Percentiles rank a stretch among this genome's conserved stretches.
Evolutionary conservation across 164 flowering plant genomes (phyloP).

Genomic region (Euptelea pleiosperma): DNA sequence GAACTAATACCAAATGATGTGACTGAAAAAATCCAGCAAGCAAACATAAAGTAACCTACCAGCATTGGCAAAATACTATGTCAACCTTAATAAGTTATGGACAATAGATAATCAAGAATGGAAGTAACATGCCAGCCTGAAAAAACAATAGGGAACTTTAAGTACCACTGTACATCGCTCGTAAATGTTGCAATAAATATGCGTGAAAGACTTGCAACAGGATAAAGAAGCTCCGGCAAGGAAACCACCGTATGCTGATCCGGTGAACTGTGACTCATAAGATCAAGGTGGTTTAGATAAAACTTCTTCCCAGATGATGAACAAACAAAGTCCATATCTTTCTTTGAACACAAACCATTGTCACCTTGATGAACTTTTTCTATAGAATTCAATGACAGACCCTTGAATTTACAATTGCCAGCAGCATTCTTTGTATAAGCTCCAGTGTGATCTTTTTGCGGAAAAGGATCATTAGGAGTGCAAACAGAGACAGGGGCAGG

Average conservation of each 20-base stretch:
- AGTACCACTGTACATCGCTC: conserved; percentile 68
- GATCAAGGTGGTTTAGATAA: conserved; percentile 59
- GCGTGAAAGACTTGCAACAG: conserved; percentile 54
- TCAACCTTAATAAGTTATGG: not conserved
- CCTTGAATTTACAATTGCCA: conserved; percentile 9
- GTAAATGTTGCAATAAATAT: conserved; percentile 88
- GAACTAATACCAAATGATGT: too few species aligned
- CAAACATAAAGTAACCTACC: not conserved
- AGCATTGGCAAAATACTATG: not conserved
- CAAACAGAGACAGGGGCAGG: not conserved
- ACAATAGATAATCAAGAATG: not conserved
- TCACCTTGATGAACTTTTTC: conserved; percentile 9
- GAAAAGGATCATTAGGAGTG: conserved; percentile 2
- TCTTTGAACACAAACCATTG: conserved; percentile 6
- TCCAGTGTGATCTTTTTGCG: conserved; percentile 1
- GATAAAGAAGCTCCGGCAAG: conserved; percentile 74
- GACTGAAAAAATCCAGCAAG: too few species aligned
- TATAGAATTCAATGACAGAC: not conserved
- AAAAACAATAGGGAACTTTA: not conserved
- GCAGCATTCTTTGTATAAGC: conserved; percentile 14
- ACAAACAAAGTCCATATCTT: conserved; percentile 6
- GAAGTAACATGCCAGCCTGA: not conserved
- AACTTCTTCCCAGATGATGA: conserved; percentile 62
- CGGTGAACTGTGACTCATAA: conserved; percentile 18
- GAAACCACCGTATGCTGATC: conserved; percentile 39